Evolutionary conservation across 164 flowering plant genomes (phyloP).

Genomic region (Akebia trifoliata): DNA sequence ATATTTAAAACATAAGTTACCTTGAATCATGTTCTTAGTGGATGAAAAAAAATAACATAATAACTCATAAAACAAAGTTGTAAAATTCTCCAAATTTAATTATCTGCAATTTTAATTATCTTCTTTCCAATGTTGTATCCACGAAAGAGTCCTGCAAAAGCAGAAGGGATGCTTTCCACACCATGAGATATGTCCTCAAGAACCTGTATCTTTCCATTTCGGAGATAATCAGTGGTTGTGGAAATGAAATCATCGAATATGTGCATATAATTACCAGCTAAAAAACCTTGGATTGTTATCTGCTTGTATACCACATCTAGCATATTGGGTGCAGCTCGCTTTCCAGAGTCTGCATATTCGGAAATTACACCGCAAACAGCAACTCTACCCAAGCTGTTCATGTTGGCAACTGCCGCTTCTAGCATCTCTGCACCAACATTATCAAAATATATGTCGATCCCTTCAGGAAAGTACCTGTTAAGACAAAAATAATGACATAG

Average conservation of each 20-base stretch:
- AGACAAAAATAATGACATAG: neutral
- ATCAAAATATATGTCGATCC: slow-evolving; percentile 79
- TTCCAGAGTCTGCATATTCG: slow-evolving; percentile 37
- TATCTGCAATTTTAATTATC: slow-evolving; percentile 45
- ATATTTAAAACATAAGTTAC: too few relatives aligned
- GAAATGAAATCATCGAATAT: slow-evolving; percentile 36
- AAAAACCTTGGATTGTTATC: slow-evolving; percentile 57
- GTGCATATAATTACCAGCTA: slow-evolving; percentile 36
- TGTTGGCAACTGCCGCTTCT: slow-evolving; percentile 66
- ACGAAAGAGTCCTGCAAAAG: slow-evolving; percentile 52
- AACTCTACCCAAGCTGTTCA: slow-evolving; percentile 62
- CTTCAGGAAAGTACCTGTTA: slow-evolving; percentile 65
- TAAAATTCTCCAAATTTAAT: slow-evolving; percentile 16
- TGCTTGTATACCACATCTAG: slow-evolving; percentile 51
- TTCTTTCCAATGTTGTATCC: slow-evolving; percentile 65
- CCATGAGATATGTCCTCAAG: slow-evolving; percentile 64
- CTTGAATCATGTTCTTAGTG: too few relatives aligned
- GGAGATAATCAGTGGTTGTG: slow-evolving; percentile 32
- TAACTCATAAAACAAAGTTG: too few relatives aligned
- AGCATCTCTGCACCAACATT: slow-evolving; percentile 78
- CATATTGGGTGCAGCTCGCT: slow-evolving; percentile 45
- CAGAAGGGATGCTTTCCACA: slow-evolving; percentile 55
- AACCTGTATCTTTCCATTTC: slow-evolving; percentile 26
- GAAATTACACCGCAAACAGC: slow-evolving; percentile 67
- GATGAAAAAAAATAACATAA: too few relatives aligned